These are phyloP conservation scores for Drechslerella coelobrocha DNA, from an alignment of 2,329 filamentous ascomycete species.

Conservation along the genomic window DNA sequence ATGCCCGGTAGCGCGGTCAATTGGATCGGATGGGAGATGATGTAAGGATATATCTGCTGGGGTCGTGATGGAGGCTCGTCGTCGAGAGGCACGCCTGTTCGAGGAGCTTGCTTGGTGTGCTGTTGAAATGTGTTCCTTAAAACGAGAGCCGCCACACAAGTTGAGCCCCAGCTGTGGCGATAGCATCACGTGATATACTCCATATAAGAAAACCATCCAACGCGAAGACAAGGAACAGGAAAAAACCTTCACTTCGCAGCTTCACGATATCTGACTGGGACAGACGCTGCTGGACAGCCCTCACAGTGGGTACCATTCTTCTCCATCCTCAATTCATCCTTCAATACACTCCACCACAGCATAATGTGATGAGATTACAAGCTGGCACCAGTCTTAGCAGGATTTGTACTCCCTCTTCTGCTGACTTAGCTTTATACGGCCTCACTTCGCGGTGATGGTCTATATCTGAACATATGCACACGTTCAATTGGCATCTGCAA, in stretches of 20 bases:
- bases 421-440: slow-evolving; percentile 49
- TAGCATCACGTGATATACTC: slow-evolving; percentile 18
- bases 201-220: slow-evolving; percentile 41
- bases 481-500: slow-evolving; percentile 2
- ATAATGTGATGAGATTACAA: slow-evolving; percentile 47
- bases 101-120: slow-evolving; percentile 27
- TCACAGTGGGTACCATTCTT: slow-evolving; percentile 22
- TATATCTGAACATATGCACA: slow-evolving; percentile 31
- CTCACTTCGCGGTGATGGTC: slow-evolving; percentile 49
- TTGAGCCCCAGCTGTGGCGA: slow-evolving; percentile 38
- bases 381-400: slow-evolving; percentile 51
- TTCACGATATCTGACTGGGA: slow-evolving; percentile 46
- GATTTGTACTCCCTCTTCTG: slow-evolving; percentile 51
- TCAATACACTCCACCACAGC: not conserved
- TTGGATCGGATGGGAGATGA: slow-evolving; percentile 29
- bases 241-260: slow-evolving; percentile 9
- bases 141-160: slow-evolving; percentile 21
- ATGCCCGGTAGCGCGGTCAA: slow-evolving; percentile 16
- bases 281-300: slow-evolving; percentile 39
- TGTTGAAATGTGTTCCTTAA: slow-evolving; percentile 51
- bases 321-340: not conserved
- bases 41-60: slow-evolving; percentile 3
- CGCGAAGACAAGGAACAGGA: too few species aligned
- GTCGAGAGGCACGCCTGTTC: slow-evolving; percentile 37
- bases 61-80: slow-evolving; percentile 32